Evolutionary conservation across 1,139 yeast genomes (phyloP), one percentile per base, ranked within the genome.

Genomic region (Diutina siamensis): DNA sequence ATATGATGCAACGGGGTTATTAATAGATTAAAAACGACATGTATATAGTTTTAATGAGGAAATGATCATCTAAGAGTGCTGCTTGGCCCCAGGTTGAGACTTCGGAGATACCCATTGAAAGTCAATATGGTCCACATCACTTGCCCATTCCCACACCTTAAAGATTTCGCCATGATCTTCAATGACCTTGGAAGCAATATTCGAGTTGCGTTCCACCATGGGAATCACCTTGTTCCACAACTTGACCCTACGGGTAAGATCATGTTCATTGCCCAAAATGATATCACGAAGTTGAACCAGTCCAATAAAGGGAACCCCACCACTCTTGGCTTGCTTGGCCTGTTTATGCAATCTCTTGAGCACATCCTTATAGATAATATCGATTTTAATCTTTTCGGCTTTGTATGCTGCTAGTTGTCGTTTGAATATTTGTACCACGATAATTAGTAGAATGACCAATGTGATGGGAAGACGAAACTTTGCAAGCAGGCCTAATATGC

Each of bases 101-200:
- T 35, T 35, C 1, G 40, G 40, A 7, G 40, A 35, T n/a, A 35
- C 40, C 40, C 40, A 35, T n/a, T 35, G 40, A 10, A 20, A 17
- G n/a, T 38, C 42, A 12, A 25, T 25, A 27, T 34, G 20, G n/a
- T 34, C 38, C 10, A 25, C 38, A 12, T 17, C 33, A 17, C 84
- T 78, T 28, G 81, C 71, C 95, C 95, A 88, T 57, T 86, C 87
- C 95, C 95, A 87, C 31, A 86, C 87, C 56, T 80, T 78, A 78
- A 83, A 78, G 50, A 87, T 83, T 53, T 87, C 96, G 4, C 97
- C 97, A 54, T 82, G 85, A 40, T 80, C 69, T 57, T 88, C 96
- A 50, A 77, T 62, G 50, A 80, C 74, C 45, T 77, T 70, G 42
- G 70, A 66, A 41, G 77, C 69, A 27, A 87, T 75, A 53, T 81